phyloP scores from a whole-genome alignment of 306 rosid species.

The Pyrus pyrifolia region DNA sequence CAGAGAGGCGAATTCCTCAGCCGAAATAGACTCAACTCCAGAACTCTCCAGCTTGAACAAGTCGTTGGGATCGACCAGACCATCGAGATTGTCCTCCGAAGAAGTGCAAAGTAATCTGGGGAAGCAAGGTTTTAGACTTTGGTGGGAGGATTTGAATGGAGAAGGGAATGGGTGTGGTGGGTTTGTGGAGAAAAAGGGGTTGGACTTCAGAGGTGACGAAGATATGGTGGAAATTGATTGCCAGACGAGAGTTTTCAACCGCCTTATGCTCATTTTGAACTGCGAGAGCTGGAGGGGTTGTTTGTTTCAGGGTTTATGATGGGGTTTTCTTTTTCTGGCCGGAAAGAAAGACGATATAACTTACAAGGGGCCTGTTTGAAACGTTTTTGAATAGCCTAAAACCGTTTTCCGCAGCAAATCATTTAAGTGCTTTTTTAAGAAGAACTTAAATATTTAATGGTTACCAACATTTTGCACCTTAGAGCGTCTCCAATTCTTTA shows the following conservation, averaged over 20 bases:
- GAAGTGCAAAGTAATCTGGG: slow-evolving; percentile 18
- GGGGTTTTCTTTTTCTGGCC: not conserved
- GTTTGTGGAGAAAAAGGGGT: not conserved
- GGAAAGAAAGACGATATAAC: not conserved
- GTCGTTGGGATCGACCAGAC: slow-evolving; percentile 40
- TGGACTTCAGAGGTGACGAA: slow-evolving; percentile 1
- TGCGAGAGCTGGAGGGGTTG: not conserved
- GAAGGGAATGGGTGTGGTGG: not conserved
- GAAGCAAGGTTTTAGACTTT: not conserved
- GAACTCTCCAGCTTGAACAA: slow-evolving; percentile 13
- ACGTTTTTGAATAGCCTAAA: no score
- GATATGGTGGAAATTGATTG: slow-evolving; percentile 23
- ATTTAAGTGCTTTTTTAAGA: no score
- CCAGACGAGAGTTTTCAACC: slow-evolving; percentile 25
- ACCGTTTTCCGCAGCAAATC: no score
- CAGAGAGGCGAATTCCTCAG: slow-evolving; percentile 46
- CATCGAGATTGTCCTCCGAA: slow-evolving; percentile 38
- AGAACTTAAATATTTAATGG: no score
- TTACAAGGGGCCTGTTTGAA: no score
- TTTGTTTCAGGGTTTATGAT: not conserved
- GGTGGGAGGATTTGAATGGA: not conserved
- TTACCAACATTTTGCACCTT: no score
- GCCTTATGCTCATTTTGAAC: slow-evolving; percentile 40
- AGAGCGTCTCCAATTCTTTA: no score
- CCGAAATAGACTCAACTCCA: slow-evolving; percentile 19